Conservation (phyloP, 768 basidiomycete genomes). For the Paxillus ammoniavirescens region DNA sequence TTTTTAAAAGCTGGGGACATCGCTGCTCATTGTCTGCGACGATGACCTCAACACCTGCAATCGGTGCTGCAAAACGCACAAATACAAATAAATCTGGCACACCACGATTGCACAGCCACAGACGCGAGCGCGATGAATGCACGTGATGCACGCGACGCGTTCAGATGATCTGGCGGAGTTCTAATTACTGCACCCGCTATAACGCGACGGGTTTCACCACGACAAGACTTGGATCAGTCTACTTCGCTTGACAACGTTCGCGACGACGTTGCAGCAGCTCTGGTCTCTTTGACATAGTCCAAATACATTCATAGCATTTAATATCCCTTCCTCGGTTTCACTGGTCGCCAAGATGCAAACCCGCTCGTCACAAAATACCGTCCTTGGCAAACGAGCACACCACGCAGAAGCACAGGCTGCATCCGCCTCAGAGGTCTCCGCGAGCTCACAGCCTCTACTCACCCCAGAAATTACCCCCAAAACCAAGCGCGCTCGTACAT, state of each 20-base stretch:
- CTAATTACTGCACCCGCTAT: slow-evolving; percentile 16
- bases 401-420: slow-evolving; percentile 27
- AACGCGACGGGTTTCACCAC: slow-evolving; percentile 9
- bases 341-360: slow-evolving; percentile 37
- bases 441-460: slow-evolving; percentile 2
- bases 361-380: slow-evolving; percentile 40
- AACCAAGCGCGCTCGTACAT: slow-evolving; percentile 61
- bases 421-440: slow-evolving; percentile 2
- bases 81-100: too few relatives aligned
- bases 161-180: slow-evolving; percentile 26
- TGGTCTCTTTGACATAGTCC: neutral
- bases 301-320: neutral
- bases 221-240: slow-evolving; percentile 2
- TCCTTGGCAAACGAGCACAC: slow-evolving; percentile 52
- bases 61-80: too few relatives aligned
- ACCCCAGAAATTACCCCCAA: slow-evolving; percentile 66
- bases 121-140: slow-evolving; percentile 8
- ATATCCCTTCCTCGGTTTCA: neutral
- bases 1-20: too few relatives aligned
- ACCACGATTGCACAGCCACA: neutral
- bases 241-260: neutral
- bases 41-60: too few relatives aligned
- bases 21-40: too few relatives aligned
- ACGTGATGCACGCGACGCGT: slow-evolving; percentile 22
- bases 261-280: neutral